Conservation (phyloP, 2,329 filamentous ascomycete genomes). For the Colletotrichum cereale region DNA sequence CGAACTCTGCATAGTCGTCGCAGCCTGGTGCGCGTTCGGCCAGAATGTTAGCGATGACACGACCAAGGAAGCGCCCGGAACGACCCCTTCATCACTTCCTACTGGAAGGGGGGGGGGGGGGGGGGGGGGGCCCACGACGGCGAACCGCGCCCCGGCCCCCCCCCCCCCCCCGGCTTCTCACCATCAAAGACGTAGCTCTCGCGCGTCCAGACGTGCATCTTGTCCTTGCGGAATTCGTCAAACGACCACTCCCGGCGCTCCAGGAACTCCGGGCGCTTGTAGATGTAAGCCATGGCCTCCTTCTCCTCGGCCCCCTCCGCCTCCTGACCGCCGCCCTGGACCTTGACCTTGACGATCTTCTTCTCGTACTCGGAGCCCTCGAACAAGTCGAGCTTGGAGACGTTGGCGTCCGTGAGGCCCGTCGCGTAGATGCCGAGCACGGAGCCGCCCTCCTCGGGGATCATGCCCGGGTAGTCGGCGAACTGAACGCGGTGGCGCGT, state of each 20-base stretch:
- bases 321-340: slow-evolving; percentile 50
- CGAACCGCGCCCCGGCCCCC: too few species aligned
- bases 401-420: slow-evolving; percentile 82
- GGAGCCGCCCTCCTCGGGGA: slow-evolving; percentile 64
- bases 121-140: too few species aligned
- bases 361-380: slow-evolving; percentile 82
- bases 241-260: slow-evolving; percentile 90
- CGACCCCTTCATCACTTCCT: not conserved
- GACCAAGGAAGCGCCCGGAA: not conserved
- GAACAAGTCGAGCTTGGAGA: slow-evolving; percentile 82
- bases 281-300: slow-evolving; percentile 75
- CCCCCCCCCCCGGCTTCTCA: too few species aligned
- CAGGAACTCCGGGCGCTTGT: slow-evolving; percentile 62
- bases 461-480: slow-evolving; percentile 86
- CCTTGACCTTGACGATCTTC: slow-evolving; percentile 65
- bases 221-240: slow-evolving; percentile 82
- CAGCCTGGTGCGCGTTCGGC: slow-evolving; percentile 21
- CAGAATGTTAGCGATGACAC: slow-evolving; percentile 4
- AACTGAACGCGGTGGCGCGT: slow-evolving; percentile 75
- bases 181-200: slow-evolving; percentile 61
- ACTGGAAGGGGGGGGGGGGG: not conserved
- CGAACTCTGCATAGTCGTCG: slow-evolving; percentile 33
- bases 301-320: slow-evolving; percentile 62
- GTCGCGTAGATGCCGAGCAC: slow-evolving; percentile 83
- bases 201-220: slow-evolving; percentile 69